Conservation (phyloP, 768 basidiomycete species). For the Jaapia argillacea region DNA sequence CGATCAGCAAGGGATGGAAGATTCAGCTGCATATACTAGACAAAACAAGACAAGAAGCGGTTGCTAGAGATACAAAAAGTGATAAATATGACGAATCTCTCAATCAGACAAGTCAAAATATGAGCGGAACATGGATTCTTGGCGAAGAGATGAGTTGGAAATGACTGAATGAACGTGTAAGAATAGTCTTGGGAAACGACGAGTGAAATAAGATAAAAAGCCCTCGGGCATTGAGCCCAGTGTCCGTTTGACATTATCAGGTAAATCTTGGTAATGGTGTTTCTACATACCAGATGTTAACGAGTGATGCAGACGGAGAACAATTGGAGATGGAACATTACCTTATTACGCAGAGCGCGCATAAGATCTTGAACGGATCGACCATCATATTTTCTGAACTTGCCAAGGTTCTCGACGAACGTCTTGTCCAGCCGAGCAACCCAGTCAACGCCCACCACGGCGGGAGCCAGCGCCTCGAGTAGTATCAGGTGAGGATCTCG, state of each 20-base stretch:
- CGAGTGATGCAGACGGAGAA: too few species aligned
- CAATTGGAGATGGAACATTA: slow-evolving; percentile 22
- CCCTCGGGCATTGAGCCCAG: slow-evolving; percentile 90
- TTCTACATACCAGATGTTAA: slow-evolving; percentile 58
- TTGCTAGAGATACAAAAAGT: neutral
- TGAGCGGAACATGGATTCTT: slow-evolving; percentile 83
- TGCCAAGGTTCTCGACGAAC: slow-evolving; percentile 91
- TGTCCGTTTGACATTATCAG: slow-evolving; percentile 81
- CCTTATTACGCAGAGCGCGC: slow-evolving; percentile 92
- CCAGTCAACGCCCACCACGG: slow-evolving; percentile 90
- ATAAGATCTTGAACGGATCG: slow-evolving; percentile 85
- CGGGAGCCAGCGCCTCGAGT: slow-evolving; percentile 60
- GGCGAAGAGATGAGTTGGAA: slow-evolving; percentile 53
- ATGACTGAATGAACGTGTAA: slow-evolving; percentile 88
- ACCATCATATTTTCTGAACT: slow-evolving; percentile 96
- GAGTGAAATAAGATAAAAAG: slow-evolving; percentile 87
- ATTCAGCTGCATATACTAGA: too few species aligned
- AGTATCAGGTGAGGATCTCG: slow-evolving; percentile 64
- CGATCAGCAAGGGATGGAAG: too few species aligned
- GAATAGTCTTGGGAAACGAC: slow-evolving; percentile 85
- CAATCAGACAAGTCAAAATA: slow-evolving; percentile 76
- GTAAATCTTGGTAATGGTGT: slow-evolving; percentile 97
- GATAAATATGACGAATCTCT: too few species aligned
- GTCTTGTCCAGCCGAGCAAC: slow-evolving; percentile 73
- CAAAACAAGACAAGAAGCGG: too few species aligned